These are phyloP conservation scores for Colletotrichum magnum DNA, from an alignment of 2,329 filamentous ascomycete species.

Conservation along the genomic window DNA sequence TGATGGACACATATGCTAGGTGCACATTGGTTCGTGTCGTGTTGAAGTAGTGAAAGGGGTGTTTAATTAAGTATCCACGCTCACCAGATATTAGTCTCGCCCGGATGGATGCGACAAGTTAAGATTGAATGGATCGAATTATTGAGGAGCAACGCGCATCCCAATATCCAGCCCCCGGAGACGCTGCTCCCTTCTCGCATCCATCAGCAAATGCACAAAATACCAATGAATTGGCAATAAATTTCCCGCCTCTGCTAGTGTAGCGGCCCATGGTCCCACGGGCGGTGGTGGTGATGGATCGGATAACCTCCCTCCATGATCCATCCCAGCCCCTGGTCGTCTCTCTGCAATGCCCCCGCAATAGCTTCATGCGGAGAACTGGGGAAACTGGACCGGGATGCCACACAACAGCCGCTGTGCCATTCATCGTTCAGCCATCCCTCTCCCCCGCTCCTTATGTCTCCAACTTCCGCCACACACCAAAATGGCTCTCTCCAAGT, in stretches of 20 bases:
- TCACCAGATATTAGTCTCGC: background rate
- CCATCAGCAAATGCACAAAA: background rate
- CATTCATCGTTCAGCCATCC: background rate
- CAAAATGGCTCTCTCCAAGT: background rate
- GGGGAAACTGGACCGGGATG: slow-evolving; percentile 9
- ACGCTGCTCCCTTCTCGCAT: slow-evolving; percentile 2
- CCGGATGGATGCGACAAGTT: background rate
- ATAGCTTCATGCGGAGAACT: slow-evolving; percentile 32
- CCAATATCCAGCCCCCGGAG: slow-evolving; percentile 7
- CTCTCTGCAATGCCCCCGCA: slow-evolving; percentile 24
- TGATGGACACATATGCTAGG: too few relatives aligned
- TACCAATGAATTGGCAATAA: background rate
- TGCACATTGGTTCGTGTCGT: background rate
- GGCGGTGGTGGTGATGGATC: background rate
- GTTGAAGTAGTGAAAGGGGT: background rate
- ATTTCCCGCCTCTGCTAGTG: background rate
- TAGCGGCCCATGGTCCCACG: slow-evolving; percentile 8
- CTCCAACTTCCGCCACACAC: background rate
- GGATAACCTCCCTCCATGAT: background rate
- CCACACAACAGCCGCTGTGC: background rate
- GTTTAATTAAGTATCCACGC: background rate
- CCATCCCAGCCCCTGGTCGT: slow-evolving; percentile 5
- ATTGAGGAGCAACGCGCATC: background rate
- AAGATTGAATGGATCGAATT: background rate
- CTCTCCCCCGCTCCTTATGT: slow-evolving; percentile 13